Conservation (phyloP, 306 rosid genomes). For the Pyrus pyrifolia region DNA sequence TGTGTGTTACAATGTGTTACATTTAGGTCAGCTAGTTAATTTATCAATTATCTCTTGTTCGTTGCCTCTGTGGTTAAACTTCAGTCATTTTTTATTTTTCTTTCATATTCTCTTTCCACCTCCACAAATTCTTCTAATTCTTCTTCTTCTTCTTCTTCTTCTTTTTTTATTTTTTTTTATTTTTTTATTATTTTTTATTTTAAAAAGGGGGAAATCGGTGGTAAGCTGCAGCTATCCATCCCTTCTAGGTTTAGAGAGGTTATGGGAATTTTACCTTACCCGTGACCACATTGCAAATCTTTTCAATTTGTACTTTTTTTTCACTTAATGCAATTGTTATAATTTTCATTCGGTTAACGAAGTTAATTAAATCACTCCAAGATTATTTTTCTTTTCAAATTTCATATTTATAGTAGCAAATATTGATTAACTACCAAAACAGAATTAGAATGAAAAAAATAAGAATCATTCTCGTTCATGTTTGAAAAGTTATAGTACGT, state of each 20-base stretch:
- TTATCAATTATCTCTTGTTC: background rate
- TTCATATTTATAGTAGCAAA: no score
- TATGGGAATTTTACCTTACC: no score
- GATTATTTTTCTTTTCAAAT: background rate
- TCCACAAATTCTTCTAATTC: no score
- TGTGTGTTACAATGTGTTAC: background rate
- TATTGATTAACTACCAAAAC: background rate
- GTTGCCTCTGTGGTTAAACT: background rate
- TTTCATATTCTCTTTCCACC: background rate
- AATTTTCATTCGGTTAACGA: background rate
- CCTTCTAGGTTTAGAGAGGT: no score
- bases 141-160: no score
- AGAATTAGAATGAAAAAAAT: no score
- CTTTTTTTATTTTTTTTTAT: no score
- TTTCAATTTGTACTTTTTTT: background rate
- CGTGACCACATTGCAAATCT: no score
- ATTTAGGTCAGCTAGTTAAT: no score
- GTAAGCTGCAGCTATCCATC: no score
- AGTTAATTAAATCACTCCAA: background rate
- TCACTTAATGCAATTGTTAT: background rate
- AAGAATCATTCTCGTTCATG: background rate
- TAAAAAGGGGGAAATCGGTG: no score
- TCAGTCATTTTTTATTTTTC: background rate
- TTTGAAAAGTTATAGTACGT: background rate
- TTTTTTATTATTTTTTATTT: no score